Evolutionary conservation across 2,329 filamentous ascomycete genomes (phyloP), one percentile per base, ranked within the genome.

Genomic region (Raffaelea arxii): DNA sequence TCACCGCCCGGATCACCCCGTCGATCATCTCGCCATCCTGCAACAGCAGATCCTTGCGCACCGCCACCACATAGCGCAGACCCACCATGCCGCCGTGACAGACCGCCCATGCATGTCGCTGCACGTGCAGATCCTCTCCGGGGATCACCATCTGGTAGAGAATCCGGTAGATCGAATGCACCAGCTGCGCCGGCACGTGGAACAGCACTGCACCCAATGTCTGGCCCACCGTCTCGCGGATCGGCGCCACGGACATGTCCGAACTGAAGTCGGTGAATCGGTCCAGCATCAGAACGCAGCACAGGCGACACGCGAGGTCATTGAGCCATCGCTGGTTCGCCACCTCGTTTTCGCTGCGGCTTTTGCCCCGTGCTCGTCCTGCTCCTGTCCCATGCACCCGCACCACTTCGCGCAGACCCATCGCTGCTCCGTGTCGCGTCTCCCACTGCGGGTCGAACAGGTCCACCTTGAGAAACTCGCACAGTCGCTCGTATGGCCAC

Each of bases 51-150:
- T 97, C 92, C 56, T 92, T 96, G 43, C 92, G 80, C 30, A 98
- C 88, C 9, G 92, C 92, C 25, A 98, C 92, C 41, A 98, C 79
- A 59, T 98, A 98, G 56, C 91, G 79, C 58, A 98, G 68, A 7
- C 92, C 92, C 41, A 97, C 90, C 92, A 98, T 98, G 51, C 92
- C 92, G 54, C 92, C 92, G 62, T 98, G 94, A 58, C 90, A 95
- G 32, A 96, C 86, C 49, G 94, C 88, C 92, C 92, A 98, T 25
- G 89, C 75, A 14, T 85, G 81, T 25, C 77, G 78, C 22, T 83
- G 80, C 22, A 90, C 69, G 32, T 80, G 77, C 21, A 92, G 69
- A 54, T 94, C 86, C 37, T 83, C 80, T n/a, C n/a, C n/a, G 60
- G 96, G 89, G 80, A 95, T 92, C 32, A 97, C 89, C 69, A 98